Conservation (phyloP, 179 eudicot genomes). For the Silene vulgaris region DNA sequence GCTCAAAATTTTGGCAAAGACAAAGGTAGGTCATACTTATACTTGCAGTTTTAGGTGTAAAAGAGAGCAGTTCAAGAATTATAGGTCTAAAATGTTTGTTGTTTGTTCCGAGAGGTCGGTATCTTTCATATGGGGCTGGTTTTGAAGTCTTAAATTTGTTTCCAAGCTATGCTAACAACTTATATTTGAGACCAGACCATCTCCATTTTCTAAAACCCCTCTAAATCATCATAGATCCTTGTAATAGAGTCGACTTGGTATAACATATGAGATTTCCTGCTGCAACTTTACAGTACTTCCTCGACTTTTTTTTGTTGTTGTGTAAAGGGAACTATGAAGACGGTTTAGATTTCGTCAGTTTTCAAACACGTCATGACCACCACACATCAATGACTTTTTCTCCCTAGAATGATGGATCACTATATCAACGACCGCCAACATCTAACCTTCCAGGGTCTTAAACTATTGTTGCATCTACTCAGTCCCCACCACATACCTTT, state of each 20-base stretch:
- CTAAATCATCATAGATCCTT: constrained; percentile 2
- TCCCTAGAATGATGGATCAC: not conserved
- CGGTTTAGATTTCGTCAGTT: too few relatives aligned
- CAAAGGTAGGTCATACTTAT: constrained; percentile 26
- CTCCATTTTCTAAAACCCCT: constrained; percentile 26
- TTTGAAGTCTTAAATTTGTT: constrained; percentile 13
- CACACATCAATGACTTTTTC: not conserved
- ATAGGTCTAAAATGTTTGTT: not conserved
- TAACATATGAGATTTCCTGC: constrained; percentile 7
- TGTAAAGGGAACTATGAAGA: too few relatives aligned
- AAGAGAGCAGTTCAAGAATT: constrained; percentile 6
- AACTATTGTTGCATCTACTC: too few relatives aligned
- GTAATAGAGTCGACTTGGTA: constrained; percentile 12
- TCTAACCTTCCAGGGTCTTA: not conserved
- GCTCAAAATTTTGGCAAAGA: constrained; percentile 26
- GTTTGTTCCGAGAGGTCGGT: not conserved
- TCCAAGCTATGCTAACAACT: constrained; percentile 7
- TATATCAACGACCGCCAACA: not conserved
- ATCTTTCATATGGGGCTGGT: constrained; percentile 17
- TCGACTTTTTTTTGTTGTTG: not conserved
- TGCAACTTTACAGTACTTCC: constrained; percentile 2
- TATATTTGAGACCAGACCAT: constrained; percentile 16
- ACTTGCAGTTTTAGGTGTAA: constrained; percentile 21
- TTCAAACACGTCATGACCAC: not conserved
- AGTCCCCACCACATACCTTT: not conserved